Conservation (phyloP, 176 grass and related monocot genomes). For the Tillandsia fasciculata region DNA sequence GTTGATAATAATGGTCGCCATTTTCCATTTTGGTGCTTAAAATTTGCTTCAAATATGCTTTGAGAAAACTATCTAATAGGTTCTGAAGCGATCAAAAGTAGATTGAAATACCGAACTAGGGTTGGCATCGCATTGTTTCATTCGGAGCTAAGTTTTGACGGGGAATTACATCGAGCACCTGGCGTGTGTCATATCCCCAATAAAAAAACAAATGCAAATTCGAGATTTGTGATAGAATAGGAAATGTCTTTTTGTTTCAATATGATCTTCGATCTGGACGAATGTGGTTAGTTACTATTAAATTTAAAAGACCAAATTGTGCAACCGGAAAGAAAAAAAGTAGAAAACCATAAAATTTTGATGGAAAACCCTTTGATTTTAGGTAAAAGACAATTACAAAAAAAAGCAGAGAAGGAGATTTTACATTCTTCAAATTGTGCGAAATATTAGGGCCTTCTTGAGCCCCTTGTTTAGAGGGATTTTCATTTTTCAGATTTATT, state of each 20-base stretch:
- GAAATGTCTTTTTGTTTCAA: not conserved
- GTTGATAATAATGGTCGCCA: not conserved
- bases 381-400: too few relatives aligned
- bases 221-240: not conserved
- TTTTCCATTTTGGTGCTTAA: not conserved
- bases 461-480: too few relatives aligned
- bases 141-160: not conserved
- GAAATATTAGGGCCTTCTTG: too few relatives aligned
- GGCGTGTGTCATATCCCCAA: not conserved
- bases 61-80: not conserved
- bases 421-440: too few relatives aligned
- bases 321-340: too few relatives aligned
- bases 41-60: not conserved
- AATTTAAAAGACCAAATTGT: not conserved
- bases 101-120: not conserved
- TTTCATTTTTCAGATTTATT: too few relatives aligned
- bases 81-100: not conserved
- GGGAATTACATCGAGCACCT: not conserved
- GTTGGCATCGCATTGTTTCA: not conserved
- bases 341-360: too few relatives aligned
- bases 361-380: too few relatives aligned
- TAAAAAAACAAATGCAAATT: not conserved
- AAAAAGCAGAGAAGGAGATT: too few relatives aligned
- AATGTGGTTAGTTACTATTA: not conserved
- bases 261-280: not conserved